Percentiles rank a stretch among this genome's conserved stretches.
Conservation (phyloP, 345 rosid species). For the Euphorbia peplus region DNA sequence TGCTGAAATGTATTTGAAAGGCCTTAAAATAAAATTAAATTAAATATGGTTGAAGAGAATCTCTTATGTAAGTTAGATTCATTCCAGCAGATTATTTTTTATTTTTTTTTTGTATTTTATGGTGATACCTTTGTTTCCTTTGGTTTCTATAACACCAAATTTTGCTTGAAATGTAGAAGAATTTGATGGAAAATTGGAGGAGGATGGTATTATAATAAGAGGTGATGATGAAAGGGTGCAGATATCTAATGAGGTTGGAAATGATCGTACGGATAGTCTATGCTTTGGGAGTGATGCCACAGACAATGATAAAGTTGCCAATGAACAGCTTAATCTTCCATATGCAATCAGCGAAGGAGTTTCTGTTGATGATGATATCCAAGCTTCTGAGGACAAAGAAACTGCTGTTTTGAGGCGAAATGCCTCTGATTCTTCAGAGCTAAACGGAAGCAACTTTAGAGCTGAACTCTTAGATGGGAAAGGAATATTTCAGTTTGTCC, state of each 20-base stretch:
- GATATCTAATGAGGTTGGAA: background rate
- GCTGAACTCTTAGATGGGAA: too few species aligned
- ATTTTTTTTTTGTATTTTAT: background rate
- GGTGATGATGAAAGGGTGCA: background rate
- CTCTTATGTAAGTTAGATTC: background rate
- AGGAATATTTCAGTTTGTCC: too few species aligned
- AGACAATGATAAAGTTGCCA: slow-evolving; percentile 3
- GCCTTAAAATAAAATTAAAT: too few species aligned
- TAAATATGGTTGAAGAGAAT: background rate
- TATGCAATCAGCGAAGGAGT: slow-evolving; percentile 10
- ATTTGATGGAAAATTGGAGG: background rate
- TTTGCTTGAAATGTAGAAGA: slow-evolving; percentile 15
- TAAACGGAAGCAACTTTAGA: too few species aligned
- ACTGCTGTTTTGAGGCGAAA: background rate
- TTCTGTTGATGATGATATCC: background rate
- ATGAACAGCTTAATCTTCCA: slow-evolving; percentile 5
- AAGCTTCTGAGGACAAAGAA: too few species aligned
- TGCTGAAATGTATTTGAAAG: background rate
- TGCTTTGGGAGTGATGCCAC: slow-evolving; percentile 4
- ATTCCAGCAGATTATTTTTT: background rate
- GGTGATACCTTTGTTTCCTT: background rate
- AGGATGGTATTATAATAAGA: background rate
- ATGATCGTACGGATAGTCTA: slow-evolving; percentile 7
- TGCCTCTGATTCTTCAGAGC: too few species aligned
- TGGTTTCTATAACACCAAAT: background rate